These are phyloP conservation scores for Cladophialophora psammophila DNA, from an alignment of 2,329 filamentous ascomycete genomes.

Conservation along the genomic window DNA sequence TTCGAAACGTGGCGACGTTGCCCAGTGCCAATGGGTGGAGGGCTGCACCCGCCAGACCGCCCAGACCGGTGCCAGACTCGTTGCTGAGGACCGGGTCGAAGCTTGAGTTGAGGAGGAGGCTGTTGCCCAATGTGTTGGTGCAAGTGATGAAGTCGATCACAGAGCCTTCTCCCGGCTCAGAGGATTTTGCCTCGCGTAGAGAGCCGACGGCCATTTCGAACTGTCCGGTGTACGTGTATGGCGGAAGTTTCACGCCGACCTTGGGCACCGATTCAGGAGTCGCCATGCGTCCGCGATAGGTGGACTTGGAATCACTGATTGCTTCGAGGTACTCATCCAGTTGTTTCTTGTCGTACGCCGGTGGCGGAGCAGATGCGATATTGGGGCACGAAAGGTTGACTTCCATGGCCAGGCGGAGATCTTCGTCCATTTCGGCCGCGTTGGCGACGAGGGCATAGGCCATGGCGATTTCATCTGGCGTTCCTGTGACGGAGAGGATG, in stretches of 20 bases:
- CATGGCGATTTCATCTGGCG: conserved; percentile 61
- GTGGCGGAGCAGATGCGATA: conserved; percentile 71
- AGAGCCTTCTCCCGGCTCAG: conserved; percentile 35
- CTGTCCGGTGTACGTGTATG: conserved; percentile 74
- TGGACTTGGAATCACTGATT: conserved; percentile 49
- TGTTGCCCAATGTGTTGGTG: conserved; percentile 76
- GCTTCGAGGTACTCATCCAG: conserved; percentile 64
- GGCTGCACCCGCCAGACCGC: conserved; percentile 74
- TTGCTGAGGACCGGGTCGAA: conserved; percentile 56
- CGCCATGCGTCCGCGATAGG: conserved; percentile 37
- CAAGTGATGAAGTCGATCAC: conserved; percentile 69
- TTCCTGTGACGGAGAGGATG: conserved; percentile 74
- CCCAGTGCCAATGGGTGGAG: conserved; percentile 77
- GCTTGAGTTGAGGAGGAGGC: conserved; percentile 61
- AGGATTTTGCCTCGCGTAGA: conserved; percentile 47
- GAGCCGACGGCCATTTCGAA: conserved; percentile 65
- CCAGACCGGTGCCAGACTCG: conserved; percentile 64
- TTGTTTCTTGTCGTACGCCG: conserved; percentile 67
- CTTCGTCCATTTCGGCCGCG: conserved; percentile 48
- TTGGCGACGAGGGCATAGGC: conserved; percentile 63
- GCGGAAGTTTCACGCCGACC: conserved; percentile 76
- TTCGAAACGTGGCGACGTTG: conserved; percentile 73
- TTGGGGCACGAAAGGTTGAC: conserved; percentile 83
- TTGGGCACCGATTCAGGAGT: conserved; percentile 52
- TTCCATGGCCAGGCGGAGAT: conserved; percentile 70